These are phyloP conservation scores for Bipolaris oryzae DNA, from an alignment of 2,329 filamentous ascomycete genomes.

Conservation along the genomic window DNA sequence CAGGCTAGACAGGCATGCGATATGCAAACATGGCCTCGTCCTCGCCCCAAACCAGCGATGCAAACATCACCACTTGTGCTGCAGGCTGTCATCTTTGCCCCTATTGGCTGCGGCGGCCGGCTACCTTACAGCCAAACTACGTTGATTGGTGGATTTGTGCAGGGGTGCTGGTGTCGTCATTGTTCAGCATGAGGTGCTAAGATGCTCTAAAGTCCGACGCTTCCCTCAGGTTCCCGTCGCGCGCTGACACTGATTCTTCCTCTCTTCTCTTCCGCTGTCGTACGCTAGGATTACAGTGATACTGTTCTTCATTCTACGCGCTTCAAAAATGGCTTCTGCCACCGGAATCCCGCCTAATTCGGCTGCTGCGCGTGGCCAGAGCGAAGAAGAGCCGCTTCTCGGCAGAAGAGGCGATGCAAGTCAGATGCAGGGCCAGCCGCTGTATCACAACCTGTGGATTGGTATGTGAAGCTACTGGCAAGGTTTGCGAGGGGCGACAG, in stretches of 20 bases:
- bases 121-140: slow-evolving; percentile 7
- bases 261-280: background rate
- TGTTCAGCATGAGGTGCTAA: slow-evolving; percentile 18
- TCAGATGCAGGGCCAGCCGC: slow-evolving; percentile 67
- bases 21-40: background rate
- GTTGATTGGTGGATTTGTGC: slow-evolving; percentile 25
- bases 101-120: slow-evolving; percentile 4
- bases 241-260: background rate
- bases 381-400: slow-evolving; percentile 73
- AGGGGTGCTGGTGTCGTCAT: slow-evolving; percentile 28
- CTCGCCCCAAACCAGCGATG: slow-evolving; percentile 10
- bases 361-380: slow-evolving; percentile 43
- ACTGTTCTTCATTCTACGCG: background rate
- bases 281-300: background rate
- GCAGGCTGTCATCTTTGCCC: slow-evolving; percentile 2
- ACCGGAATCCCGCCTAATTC: slow-evolving; percentile 66
- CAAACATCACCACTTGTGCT: slow-evolving; percentile 18
- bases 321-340: slow-evolving; percentile 66
- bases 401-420: slow-evolving; percentile 74
- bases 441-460: slow-evolving; percentile 74
- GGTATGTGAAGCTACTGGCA: slow-evolving; percentile 60
- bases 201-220: slow-evolving; percentile 20
- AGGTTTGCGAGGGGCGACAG: background rate
- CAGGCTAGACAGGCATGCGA: slow-evolving; percentile 7
- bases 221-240: slow-evolving; percentile 15